Percentiles rank a stretch among this genome's conserved stretches.
Conservation (phyloP, 208 protist genomes). For the Crithidia mellificae region DNA sequence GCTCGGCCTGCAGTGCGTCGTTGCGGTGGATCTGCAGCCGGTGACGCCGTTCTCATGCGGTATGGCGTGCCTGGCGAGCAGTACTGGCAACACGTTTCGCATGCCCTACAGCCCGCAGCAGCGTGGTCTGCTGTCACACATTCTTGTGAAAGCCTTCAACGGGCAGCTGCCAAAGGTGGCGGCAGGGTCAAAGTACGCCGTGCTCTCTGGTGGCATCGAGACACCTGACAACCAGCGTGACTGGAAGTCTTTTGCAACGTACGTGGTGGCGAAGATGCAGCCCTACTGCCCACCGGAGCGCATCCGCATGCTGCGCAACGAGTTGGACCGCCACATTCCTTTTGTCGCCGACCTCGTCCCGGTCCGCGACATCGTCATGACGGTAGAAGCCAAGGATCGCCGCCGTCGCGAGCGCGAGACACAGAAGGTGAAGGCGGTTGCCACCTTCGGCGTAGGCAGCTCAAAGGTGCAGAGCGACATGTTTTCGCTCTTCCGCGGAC, state of each 20-base stretch:
- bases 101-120: slow-evolving; percentile 79
- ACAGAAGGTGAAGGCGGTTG: slow-evolving; percentile 60
- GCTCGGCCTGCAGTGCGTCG: slow-evolving; percentile 70
- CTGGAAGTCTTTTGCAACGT: slow-evolving; percentile 86
- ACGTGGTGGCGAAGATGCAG: slow-evolving; percentile 72
- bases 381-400: slow-evolving; percentile 54
- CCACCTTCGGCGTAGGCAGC: slow-evolving; percentile 76
- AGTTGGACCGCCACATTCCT: slow-evolving; percentile 79
- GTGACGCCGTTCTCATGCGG: slow-evolving; percentile 68
- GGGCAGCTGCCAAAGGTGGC: slow-evolving; percentile 63
- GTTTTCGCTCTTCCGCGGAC: slow-evolving; percentile 80
- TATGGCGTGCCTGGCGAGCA: slow-evolving; percentile 75
- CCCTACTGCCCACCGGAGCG: slow-evolving; percentile 37
- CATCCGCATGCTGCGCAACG: slow-evolving; percentile 33
- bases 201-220: slow-evolving; percentile 81
- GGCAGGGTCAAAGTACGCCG: slow-evolving; percentile 65
- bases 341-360: slow-evolving; percentile 85
- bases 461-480: slow-evolving; percentile 86
- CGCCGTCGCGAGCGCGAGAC: slow-evolving; percentile 72
- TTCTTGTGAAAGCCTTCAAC: slow-evolving; percentile 73
- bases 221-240: slow-evolving; percentile 69
- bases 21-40: slow-evolving; percentile 82
- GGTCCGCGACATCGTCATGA: slow-evolving; percentile 65
- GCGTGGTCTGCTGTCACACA: slow-evolving; percentile 56
- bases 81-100: slow-evolving; percentile 75